These are phyloP conservation scores for Cupressus sempervirens DNA, from an alignment of 75 land plant genomes.

Conservation along the genomic window DNA sequence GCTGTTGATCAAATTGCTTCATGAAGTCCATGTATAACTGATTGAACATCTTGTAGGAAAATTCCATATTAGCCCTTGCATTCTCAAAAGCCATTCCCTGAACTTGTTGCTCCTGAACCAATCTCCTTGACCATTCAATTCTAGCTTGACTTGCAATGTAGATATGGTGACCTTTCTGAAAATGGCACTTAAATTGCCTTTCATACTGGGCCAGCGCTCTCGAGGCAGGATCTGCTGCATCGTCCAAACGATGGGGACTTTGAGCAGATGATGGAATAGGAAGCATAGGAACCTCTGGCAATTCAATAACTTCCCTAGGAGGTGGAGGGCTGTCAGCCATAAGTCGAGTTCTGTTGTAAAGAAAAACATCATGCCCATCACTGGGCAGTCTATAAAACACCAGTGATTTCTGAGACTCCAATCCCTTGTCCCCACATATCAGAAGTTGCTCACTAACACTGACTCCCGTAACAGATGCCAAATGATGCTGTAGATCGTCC, in stretches of 20 bases:
- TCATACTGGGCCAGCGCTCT: constrained; percentile 88
- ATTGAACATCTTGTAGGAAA: constrained; percentile 48
- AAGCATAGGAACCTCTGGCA: constrained; percentile 34
- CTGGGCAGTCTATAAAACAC: constrained; percentile 69
- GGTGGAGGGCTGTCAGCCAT: constrained; percentile 62
- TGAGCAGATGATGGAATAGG: constrained; percentile 48
- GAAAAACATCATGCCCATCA: constrained; percentile 67
- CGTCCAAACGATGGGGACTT: constrained; percentile 59
- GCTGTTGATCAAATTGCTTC: constrained; percentile 59
- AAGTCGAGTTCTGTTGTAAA: constrained; percentile 63
- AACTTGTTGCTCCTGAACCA: constrained; percentile 64
- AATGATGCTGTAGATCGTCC: constrained; percentile 47
- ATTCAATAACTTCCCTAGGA: constrained; percentile 44
- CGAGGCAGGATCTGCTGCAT: constrained; percentile 80
- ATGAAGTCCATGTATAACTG: constrained; percentile 70
- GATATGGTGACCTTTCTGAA: constrained; percentile 59
- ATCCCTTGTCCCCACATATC: constrained; percentile 52
- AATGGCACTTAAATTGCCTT: constrained; percentile 83
- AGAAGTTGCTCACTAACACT: constrained; percentile 69
- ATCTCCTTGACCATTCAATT: constrained; percentile 53
- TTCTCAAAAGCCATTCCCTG: constrained; percentile 88
- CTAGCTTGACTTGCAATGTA: constrained; percentile 39
- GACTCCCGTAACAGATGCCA: constrained; percentile 55
- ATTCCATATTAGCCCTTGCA: constrained; percentile 71
- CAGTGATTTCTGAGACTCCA: constrained; percentile 55